Base-by-base conservation (phyloP, 129 eudicot genomes). In the Artemisia argyi region DNA sequence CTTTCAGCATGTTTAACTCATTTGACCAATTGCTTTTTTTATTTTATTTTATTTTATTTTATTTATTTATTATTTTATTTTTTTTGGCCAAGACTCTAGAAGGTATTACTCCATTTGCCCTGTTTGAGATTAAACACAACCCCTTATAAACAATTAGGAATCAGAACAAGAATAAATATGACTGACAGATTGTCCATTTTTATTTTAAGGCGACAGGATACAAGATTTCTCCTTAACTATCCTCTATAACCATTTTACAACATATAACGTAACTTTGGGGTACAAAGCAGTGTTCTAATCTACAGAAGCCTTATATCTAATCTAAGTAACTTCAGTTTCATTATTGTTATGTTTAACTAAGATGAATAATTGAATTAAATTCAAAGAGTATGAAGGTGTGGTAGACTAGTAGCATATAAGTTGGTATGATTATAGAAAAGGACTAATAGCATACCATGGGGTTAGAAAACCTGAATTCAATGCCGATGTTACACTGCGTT, bases 401-500 rank as follows among this genome's bases (percentile, higher is more conserved):
- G 35, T 30, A 30, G 35, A 30, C 35, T 30, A 55, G 48, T 48
- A 66, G 51, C 16, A 66, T 46, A 44, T 46, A 66, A 65, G 20
- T 11, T 44, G 65, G 22, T 75, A 53, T 39, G 44, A 12, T 61
- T 24, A 59, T n/a, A 22, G 10, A 50, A 17, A 68, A 32, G 32
- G 17, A 39, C 30, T 59, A 61, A 66, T 30, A 50, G 73, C 93
- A 35, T 80, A 94, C 99, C 99, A 95, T 10, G 97, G 99, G 66
- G 96, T 95, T 32, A 95, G 71, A 78, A 88, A 95, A 15, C 97
- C 94, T 60, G 99, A 91, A 69, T 88, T 90, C 73, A 95, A 58
- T 54, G 91, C 82, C 62, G 97, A 88, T 46, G 97, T 85, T 79
- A 95, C 99, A 76, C 96, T 89, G 65, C 92, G 78, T 80, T 95